Base-by-base conservation (phyloP, 1,284 basidiomycete genomes). In the Neonothopanus nambi region DNA sequence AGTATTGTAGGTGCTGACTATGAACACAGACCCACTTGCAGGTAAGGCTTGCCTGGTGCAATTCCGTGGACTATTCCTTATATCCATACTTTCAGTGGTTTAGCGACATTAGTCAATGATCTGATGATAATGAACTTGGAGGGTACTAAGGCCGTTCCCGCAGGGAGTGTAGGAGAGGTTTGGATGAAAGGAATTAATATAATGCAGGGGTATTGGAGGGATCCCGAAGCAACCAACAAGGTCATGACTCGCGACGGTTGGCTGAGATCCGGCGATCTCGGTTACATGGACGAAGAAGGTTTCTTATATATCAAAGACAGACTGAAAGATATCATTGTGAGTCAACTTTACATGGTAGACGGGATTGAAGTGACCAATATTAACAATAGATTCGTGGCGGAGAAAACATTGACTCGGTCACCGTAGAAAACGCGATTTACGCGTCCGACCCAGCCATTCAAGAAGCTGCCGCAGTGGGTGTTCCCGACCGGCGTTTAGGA, bases 361-460 rank as follows among this genome's bases (percentile, higher is more conserved):
- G n/a, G n/a, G n/a, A n/a, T n/a, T n/a, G n/a, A n/a, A n/a, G n/a
- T n/a, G n/a, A n/a, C n/a, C n/a, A n/a, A n/a, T n/a, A n/a, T n/a
- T n/a, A n/a, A n/a, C n/a, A n/a, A 4, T 28, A 44, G 21, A 83
- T 88, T 58, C 78, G 85, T 9, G 84, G 84, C 5, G 86, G 86
- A 39, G 85, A 88, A 67, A 88, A 88, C 65, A 81, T 83, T 53
- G 79, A 79, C 51, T 85, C 84, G n/a, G 74, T 80, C 24, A 76
- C 77, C 35, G 84, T 89, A 21, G 87, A 89, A 62, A 84, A 86
- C 57, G 85, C 83, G 0, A 67, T 88, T 15, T 85, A 84, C 61
- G 64, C 67, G 50, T 12, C n/a, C 18, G 11, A 9, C 5, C 13
- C n/a, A 26, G 43, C 17, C 17, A 30, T 44, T 28, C 21, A 23